phyloP scores from a whole-genome alignment of 208 protist genomes.

The Acanthamoeba castellanii region DNA sequence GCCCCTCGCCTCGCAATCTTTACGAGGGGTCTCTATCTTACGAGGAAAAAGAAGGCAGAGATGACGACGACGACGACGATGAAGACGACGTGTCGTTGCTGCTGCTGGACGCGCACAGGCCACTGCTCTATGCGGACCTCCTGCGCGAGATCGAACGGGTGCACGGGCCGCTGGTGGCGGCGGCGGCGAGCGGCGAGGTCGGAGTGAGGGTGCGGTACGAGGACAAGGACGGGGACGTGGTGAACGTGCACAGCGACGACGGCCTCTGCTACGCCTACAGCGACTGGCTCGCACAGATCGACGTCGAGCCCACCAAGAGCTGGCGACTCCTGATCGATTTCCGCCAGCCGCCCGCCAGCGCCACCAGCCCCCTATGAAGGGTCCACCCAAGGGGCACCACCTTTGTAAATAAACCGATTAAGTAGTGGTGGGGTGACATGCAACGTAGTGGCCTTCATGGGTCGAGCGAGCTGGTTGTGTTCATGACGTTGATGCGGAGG shows the following conservation, averaged over 20 bases:
- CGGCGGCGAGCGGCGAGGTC: background rate
- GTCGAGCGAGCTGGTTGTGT: too few relatives aligned
- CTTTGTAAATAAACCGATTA: too few relatives aligned
- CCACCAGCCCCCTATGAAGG: background rate
- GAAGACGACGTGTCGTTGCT: background rate
- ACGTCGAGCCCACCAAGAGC: background rate
- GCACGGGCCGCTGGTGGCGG: background rate
- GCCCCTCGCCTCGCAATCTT: background rate
- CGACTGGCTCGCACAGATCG: background rate
- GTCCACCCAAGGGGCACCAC: too few relatives aligned
- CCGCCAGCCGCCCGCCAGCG: background rate
- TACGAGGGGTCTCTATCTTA: background rate
- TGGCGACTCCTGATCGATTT: background rate
- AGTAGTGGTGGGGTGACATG: too few relatives aligned
- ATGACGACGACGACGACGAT: background rate
- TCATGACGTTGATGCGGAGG: too few relatives aligned
- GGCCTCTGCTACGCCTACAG: background rate
- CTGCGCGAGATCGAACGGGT: background rate
- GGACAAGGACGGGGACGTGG: conserved; percentile 2
- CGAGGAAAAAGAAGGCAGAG: background rate
- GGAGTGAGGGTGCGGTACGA: background rate
- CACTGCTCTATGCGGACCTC: background rate
- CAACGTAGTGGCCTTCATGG: too few relatives aligned
- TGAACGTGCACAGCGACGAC: background rate
- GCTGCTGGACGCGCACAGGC: background rate